Conservation (phyloP, 2,329 filamentous ascomycete genomes). For the Fusarium mexicanum region DNA sequence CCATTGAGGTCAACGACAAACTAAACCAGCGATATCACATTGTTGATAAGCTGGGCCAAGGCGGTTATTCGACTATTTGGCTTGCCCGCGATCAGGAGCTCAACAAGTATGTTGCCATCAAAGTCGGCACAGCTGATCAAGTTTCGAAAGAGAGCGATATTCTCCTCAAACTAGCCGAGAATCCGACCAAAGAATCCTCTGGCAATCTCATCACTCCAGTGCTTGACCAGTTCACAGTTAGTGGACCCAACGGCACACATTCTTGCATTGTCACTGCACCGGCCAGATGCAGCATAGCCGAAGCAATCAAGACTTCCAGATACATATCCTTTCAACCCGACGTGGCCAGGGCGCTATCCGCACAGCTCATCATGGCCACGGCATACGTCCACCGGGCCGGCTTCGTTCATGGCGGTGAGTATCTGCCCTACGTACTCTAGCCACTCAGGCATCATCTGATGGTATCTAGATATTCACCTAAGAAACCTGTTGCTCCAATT, state of each 20-base stretch:
- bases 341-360: neutral
- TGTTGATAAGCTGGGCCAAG: neutral
- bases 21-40: neutral
- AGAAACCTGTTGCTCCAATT: neutral
- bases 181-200: rapidly evolving
- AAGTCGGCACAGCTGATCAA: neutral
- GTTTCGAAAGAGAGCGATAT: neutral
- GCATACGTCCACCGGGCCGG: neutral
- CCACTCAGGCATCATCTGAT: neutral
- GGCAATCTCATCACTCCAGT: neutral
- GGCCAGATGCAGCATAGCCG: rapidly evolving
- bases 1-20: rapidly evolving
- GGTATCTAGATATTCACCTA: neutral
- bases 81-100: neutral
- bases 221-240: neutral
- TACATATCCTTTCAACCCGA: rapidly evolving
- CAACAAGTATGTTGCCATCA: neutral
- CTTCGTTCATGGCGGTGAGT: neutral
- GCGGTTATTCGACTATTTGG: neutral
- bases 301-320: rapidly evolving
- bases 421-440: rapidly evolving
- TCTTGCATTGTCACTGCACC: neutral
- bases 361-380: neutral
- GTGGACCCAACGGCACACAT: neutral
- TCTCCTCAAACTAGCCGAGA: rapidly evolving